Percentiles rank a stretch among this genome's conserved stretches.
Conservation (phyloP, 1,139 yeast species). For the Candida glucosophila region DNA sequence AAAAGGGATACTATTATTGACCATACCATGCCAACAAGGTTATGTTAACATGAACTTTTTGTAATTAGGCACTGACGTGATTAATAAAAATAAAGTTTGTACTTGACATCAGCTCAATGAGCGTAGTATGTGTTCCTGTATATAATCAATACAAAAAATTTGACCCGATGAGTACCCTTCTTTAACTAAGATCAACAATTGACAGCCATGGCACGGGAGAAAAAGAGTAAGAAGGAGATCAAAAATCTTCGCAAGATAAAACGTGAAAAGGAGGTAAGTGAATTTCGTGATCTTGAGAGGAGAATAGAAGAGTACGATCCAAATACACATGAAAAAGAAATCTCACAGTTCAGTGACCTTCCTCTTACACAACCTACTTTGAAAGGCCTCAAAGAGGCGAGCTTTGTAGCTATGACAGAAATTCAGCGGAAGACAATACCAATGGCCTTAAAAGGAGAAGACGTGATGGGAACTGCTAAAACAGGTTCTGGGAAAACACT, state of each 20-base stretch:
- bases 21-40: too few relatives aligned
- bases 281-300: conserved; percentile 35
- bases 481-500: conserved; percentile 97
- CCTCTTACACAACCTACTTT: conserved; percentile 65
- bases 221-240: conserved; percentile 7
- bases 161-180: too few relatives aligned
- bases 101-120: too few relatives aligned
- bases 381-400: conserved; percentile 64
- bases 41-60: too few relatives aligned
- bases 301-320: conserved; percentile 46
- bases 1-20: too few relatives aligned
- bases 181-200: too few relatives aligned
- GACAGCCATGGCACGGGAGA: conserved; percentile 21
- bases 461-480: conserved; percentile 84
- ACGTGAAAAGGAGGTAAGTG: conserved; percentile 35
- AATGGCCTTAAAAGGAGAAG: conserved; percentile 68
- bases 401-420: conserved; percentile 72
- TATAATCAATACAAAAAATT: too few relatives aligned
- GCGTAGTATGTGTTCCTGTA: too few relatives aligned
- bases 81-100: too few relatives aligned
- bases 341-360: conserved; percentile 50
- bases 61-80: too few relatives aligned
- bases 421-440: conserved; percentile 80
- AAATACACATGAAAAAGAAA: conserved; percentile 16
- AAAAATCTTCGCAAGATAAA: conserved; percentile 11